Evolutionary conservation across 1,284 basidiomycete genomes (phyloP), one percentile per base, ranked within the genome.

Genomic region (Cryptococcus neoformans): DNA sequence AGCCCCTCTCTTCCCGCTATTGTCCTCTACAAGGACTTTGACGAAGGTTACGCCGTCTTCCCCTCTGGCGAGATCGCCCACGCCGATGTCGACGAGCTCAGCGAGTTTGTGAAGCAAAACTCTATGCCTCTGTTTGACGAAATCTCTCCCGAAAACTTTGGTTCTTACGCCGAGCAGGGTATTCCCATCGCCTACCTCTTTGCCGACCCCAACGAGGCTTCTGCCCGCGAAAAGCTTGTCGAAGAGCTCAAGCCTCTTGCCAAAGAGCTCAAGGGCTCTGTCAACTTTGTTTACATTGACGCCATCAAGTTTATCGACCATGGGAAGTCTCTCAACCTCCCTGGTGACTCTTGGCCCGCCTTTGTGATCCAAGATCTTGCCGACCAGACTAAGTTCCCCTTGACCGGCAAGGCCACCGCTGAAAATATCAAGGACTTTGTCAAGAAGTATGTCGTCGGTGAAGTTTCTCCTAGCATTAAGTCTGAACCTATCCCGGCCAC

Each of bases 241-340:
- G 85, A 87, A 46, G 79, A 82, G 54, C 77, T 98, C 67, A 84
- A 82, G 68, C 85, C 90, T 2, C 74, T 95, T 55, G 94, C 95
- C 35, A 81, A 85, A 60, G 84, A 86, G 72, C 84, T 85, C 83
- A 92, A 90, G 79, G 85, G 86, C 71, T 88, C 90, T 80, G 70
- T 98, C 74, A 98, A 96, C 87, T 95, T 99, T 79, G 95, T 99
- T 64, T 96, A 88, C 88, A 99, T 99, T 69, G 96, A 99, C 77
- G 93, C 90, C 21, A 81, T 88, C 80, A 93, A 92, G 79, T 99
- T 94, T 72, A 86, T 84, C 70, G 92, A 97, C 71, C 96, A 99
- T 81, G 96, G 89, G 69, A 94, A 93, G 80, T 88, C 90, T 9
- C 84, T 99, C 63, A 97, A 96, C 83, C 83, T 99, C 62, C 78